phyloP scores from a whole-genome alignment of 2,329 filamentous ascomycete species.

The Hypomyces perniciosus region DNA sequence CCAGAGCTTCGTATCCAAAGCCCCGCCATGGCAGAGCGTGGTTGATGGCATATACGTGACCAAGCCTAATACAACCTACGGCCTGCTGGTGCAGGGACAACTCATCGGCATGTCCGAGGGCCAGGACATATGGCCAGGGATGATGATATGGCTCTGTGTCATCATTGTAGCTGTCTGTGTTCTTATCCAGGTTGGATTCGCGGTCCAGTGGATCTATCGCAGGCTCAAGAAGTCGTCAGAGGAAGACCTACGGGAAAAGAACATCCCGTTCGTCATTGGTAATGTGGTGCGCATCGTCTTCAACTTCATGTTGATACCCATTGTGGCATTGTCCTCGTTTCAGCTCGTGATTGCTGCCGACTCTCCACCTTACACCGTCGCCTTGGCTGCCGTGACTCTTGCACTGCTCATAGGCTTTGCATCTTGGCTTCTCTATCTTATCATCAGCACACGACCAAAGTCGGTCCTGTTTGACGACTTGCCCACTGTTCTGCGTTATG shows the following conservation, averaged over 20 bases:
- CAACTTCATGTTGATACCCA: slow-evolving; percentile 85
- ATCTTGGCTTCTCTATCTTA: slow-evolving; percentile 72
- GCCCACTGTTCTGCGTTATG: slow-evolving; percentile 81
- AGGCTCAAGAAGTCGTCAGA: slow-evolving; percentile 65
- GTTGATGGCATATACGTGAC: slow-evolving; percentile 83
- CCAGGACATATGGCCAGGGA: slow-evolving; percentile 85
- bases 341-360: slow-evolving; percentile 71
- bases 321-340: slow-evolving; percentile 82
- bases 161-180: slow-evolving; percentile 64
- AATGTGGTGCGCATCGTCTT: slow-evolving; percentile 80
- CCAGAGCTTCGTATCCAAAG: slow-evolving; percentile 71
- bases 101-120: slow-evolving; percentile 71
- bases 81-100: slow-evolving; percentile 72
- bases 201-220: slow-evolving; percentile 69
- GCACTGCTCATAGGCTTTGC: slow-evolving; percentile 67
- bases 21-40: slow-evolving; percentile 59
- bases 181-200: slow-evolving; percentile 71
- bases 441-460: slow-evolving; percentile 73
- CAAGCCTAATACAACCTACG: slow-evolving; percentile 75
- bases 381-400: slow-evolving; percentile 68
- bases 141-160: slow-evolving; percentile 83
- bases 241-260: slow-evolving; percentile 86
- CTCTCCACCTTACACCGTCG: slow-evolving; percentile 67
- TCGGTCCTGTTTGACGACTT: slow-evolving; percentile 91
- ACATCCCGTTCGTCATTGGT: slow-evolving; percentile 77